Base-by-base conservation (phyloP, 495 filamentous ascomycete species). In the Penicillium antarcticum region DNA sequence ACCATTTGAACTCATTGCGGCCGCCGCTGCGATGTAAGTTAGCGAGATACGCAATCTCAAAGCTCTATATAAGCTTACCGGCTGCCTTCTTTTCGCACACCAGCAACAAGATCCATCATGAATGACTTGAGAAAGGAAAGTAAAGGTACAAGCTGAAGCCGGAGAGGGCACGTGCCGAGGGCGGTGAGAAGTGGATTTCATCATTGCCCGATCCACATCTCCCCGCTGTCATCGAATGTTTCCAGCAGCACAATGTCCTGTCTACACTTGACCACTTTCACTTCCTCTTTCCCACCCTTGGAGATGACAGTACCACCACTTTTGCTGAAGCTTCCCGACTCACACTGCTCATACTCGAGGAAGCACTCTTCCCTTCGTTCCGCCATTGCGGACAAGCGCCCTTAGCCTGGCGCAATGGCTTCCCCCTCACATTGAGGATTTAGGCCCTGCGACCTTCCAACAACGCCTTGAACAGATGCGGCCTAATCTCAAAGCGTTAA, bases 1-100 rank as follows among this genome's bases (percentile, higher is more conserved):
- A 87, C 94, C 94, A 97, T 73, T 85, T 89, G 80, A 98, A 97
- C 66, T 95, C 89, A 72, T 83, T 86, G 62, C 85, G 85, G 60
- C 94, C 94, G 59, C 94, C 94, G 58, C 94, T 83, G 48, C n/a
- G 41, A 33, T 39, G 42, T 5, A 24, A 31, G 34, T 60, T 46
- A 62, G 52, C 24, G 48, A 49, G 43, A 48, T 45, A 38, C 18
- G 16, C 19, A 21, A 14, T 29, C 26, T 29, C 6, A 29, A 1
- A 29, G 5, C 2, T 7, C 9, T 8, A 7, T 21, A 29, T 16
- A 4, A 13, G 55, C 69, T 51, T 63, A 84, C 81, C 82, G 88
- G 45, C 90, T 96, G 55, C 92, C 92, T 66, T 89, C 85, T 74
- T 98, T 97, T 56, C 92, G 88, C 42, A 98, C 83, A 17, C 88